These are phyloP conservation scores for Pichia nakasei DNA, from an alignment of 805 yeast genomes.

Conservation along the genomic window DNA sequence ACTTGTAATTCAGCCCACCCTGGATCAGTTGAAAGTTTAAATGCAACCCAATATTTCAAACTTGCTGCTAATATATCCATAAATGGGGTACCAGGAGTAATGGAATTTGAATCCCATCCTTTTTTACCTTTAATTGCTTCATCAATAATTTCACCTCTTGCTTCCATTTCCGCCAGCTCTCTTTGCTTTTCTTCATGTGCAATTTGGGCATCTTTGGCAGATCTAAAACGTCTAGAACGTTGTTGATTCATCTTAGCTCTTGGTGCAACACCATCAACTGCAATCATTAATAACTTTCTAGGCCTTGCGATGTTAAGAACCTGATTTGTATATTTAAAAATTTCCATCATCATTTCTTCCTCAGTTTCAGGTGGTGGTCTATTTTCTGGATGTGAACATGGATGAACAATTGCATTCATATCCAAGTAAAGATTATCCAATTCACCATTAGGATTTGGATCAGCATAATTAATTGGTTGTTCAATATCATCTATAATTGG, in stretches of 20 bases:
- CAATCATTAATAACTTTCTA: slow-evolving; percentile 83
- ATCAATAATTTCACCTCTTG: slow-evolving; percentile 68
- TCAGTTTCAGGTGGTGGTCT: slow-evolving; percentile 94
- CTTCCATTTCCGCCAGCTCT: slow-evolving; percentile 48
- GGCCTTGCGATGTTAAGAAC: slow-evolving; percentile 94
- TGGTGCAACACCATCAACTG: slow-evolving; percentile 99
- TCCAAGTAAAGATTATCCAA: slow-evolving; percentile 87
- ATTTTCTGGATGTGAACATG: slow-evolving; percentile 97
- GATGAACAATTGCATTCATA: slow-evolving; percentile 99
- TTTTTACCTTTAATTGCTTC: slow-evolving; percentile 63
- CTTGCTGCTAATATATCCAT: slow-evolving; percentile 85
- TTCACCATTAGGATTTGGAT: slow-evolving; percentile 92
- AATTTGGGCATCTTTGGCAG: slow-evolving; percentile 84
- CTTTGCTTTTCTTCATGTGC: slow-evolving; percentile 63
- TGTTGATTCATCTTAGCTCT: slow-evolving; percentile 98
- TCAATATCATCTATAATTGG: slow-evolving; percentile 49
- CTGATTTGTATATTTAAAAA: slow-evolving; percentile 86
- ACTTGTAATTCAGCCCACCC: slow-evolving; percentile 90
- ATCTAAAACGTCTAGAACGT: slow-evolving; percentile 84
- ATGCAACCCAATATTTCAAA: slow-evolving; percentile 85
- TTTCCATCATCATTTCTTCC: slow-evolving; percentile 92
- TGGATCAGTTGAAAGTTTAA: slow-evolving; percentile 79
- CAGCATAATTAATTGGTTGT: slow-evolving; percentile 57
- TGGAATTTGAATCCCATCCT: slow-evolving; percentile 92
- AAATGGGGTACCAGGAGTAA: slow-evolving; percentile 98